These are phyloP conservation scores for Leccinum truebloodii DNA, from an alignment of 768 basidiomycete genomes.

Conservation along the genomic window DNA sequence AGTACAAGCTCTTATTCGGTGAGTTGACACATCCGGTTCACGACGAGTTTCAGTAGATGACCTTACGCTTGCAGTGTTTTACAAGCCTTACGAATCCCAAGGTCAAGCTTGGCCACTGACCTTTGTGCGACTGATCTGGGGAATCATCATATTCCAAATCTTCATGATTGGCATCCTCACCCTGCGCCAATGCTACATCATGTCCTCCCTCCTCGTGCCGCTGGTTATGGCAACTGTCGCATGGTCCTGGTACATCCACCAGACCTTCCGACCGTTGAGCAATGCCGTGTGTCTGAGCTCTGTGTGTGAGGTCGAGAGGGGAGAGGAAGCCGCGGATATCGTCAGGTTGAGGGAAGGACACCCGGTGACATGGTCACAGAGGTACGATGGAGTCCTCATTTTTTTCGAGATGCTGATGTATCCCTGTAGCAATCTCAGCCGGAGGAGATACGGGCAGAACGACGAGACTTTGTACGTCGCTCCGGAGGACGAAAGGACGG, in stretches of 20 bases:
- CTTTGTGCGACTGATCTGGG: conserved; percentile 89
- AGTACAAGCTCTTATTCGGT: conserved; percentile 97
- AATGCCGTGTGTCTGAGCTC: conserved; percentile 84
- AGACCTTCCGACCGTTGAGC: conserved; percentile 69
- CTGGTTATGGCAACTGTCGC: conserved; percentile 72
- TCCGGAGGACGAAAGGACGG: conserved; percentile 89
- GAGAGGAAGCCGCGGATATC: conserved; percentile 83
- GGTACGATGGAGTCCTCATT: conserved; percentile 40
- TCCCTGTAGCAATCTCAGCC: conserved; percentile 70
- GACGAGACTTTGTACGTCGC: conserved; percentile 96
- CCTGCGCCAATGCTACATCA: conserved; percentile 54
- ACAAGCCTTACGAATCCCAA: conserved; percentile 96
- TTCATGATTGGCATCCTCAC: conserved; percentile 99
- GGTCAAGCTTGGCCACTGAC: conserved; percentile 99
- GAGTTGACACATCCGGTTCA: conserved; percentile 26
- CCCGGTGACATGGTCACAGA: conserved; percentile 87
- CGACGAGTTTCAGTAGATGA: background rate
- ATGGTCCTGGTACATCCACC: conserved; percentile 81
- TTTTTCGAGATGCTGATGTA: conserved; percentile 1
- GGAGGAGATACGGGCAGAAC: conserved; percentile 86
- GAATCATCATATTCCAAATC: conserved; percentile 86
- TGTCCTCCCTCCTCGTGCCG: conserved; percentile 68
- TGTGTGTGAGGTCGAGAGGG: conserved; percentile 86
- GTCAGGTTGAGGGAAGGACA: conserved; percentile 74
- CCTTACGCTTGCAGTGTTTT: conserved; percentile 69